phyloP scores from a whole-genome alignment of 768 basidiomycete genomes.

The Lactifluus subvellereus region DNA sequence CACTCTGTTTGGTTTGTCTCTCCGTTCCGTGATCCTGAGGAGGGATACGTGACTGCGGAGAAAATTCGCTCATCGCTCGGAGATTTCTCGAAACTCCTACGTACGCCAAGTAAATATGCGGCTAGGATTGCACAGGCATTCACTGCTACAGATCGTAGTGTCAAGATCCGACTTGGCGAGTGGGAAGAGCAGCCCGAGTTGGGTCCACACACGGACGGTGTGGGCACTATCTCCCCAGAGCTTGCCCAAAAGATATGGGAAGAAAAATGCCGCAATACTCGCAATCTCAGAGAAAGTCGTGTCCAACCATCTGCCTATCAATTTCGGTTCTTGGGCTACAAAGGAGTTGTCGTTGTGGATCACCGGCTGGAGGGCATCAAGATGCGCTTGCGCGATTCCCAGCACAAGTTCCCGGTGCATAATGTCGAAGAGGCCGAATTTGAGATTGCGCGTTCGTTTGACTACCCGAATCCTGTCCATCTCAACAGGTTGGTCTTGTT shows the following conservation, averaged over 20 bases:
- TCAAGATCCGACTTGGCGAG: slow-evolving; percentile 46
- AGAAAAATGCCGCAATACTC: slow-evolving; percentile 41
- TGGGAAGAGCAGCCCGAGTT: slow-evolving; percentile 64
- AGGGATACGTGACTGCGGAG: slow-evolving; percentile 45
- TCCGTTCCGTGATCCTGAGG: slow-evolving; percentile 46
- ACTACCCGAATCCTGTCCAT: slow-evolving; percentile 53
- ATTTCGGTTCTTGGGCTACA: not conserved
- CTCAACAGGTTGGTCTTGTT: slow-evolving; percentile 57
- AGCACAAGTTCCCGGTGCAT: slow-evolving; percentile 65
- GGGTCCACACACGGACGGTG: slow-evolving; percentile 24
- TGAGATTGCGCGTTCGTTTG: slow-evolving; percentile 36
- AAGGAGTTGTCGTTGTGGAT: not conserved
- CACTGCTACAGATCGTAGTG: slow-evolving; percentile 71
- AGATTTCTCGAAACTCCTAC: not conserved
- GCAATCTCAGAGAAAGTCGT: not conserved
- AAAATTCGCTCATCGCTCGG: slow-evolving; percentile 58
- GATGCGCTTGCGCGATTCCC: slow-evolving; percentile 36
- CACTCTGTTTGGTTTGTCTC: slow-evolving; percentile 80
- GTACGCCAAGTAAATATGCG: not conserved
- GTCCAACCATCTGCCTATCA: not conserved
- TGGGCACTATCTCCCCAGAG: not conserved
- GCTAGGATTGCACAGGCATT: not conserved
- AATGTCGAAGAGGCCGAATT: slow-evolving; percentile 30
- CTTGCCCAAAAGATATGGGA: slow-evolving; percentile 40
- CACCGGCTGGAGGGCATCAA: not conserved